phyloP scores from a whole-genome alignment of 257 asterid species.

The Scutellaria barbata region DNA sequence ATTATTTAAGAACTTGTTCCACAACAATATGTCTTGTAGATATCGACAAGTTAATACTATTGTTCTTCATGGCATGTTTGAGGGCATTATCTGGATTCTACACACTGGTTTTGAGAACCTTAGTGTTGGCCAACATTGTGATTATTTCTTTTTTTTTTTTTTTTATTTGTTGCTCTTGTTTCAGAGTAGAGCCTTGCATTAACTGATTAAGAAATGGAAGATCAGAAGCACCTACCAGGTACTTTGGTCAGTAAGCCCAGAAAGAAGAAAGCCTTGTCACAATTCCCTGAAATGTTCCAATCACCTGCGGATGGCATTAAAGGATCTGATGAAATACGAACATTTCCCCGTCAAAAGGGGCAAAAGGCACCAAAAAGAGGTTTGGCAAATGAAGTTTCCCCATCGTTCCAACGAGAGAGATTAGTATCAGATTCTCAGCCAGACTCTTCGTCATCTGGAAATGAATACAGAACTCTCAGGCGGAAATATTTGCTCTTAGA shows the following conservation, averaged over 20 bases:
- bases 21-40: neutral
- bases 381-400: constrained; percentile 36
- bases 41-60: neutral
- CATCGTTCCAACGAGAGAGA: constrained; percentile 46
- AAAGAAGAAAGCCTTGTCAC: constrained; percentile 59
- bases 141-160: neutral
- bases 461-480: constrained; percentile 76
- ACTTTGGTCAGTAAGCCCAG: constrained; percentile 49
- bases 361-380: constrained; percentile 58
- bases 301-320: constrained; percentile 48
- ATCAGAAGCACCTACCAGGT: constrained; percentile 48
- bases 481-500: constrained; percentile 77
- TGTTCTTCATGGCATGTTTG: neutral
- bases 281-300: constrained; percentile 43
- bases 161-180: neutral
- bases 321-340: constrained; percentile 38
- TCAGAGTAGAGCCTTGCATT: constrained; percentile 13
- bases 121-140: constrained; percentile 1
- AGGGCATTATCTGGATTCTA: neutral
- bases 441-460: constrained; percentile 57
- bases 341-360: constrained; percentile 45
- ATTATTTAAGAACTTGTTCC: neutral
- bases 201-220: constrained; percentile 51
- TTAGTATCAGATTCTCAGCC: constrained; percentile 46
- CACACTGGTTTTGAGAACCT: neutral